Percentiles rank a stretch among this genome's conserved stretches.
phyloP scores from a whole-genome alignment of 225 moss, liverwort and hornwort genomes.

The Pseudisothecium myosuroides region DNA sequence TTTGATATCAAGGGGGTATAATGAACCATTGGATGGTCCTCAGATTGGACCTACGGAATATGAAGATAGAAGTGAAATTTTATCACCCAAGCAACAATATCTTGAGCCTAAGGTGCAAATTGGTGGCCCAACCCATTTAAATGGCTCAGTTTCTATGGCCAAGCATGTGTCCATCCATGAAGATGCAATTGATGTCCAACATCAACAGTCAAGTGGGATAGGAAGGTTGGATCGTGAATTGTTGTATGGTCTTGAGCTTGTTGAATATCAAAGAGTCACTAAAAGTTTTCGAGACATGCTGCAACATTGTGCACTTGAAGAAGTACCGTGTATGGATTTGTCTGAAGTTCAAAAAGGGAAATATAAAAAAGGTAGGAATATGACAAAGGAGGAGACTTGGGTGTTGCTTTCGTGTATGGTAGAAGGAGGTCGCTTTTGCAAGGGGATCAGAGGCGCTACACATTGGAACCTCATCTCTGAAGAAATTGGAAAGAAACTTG shows the following conservation, averaged over 20 bases:
- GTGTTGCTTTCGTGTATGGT: neutral
- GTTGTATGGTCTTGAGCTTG: neutral
- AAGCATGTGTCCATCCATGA: neutral
- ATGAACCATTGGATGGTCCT: neutral
- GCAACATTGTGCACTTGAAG: too few relatives aligned
- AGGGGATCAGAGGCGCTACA: neutral
- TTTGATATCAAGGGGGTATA: neutral
- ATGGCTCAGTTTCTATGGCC: neutral
- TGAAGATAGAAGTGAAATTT: neutral
- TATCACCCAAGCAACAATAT: neutral
- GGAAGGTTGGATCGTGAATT: neutral
- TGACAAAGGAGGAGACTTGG: neutral
- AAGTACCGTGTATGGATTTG: neutral
- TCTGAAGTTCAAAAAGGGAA: too few relatives aligned
- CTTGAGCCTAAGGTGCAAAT: rapidly evolving
- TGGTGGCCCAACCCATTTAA: rapidly evolving
- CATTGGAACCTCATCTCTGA: neutral
- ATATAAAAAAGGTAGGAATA: neutral
- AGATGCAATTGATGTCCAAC: neutral
- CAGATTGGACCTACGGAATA: neutral
- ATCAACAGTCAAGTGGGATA: neutral
- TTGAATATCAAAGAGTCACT: neutral
- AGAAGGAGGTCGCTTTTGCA: neutral
- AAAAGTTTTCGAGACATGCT: too few relatives aligned
- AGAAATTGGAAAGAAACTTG: neutral